Percentiles rank a stretch among this genome's conserved stretches.
Conservation (phyloP, 2,329 filamentous ascomycete species). For the Ophiostoma piceae region DNA sequence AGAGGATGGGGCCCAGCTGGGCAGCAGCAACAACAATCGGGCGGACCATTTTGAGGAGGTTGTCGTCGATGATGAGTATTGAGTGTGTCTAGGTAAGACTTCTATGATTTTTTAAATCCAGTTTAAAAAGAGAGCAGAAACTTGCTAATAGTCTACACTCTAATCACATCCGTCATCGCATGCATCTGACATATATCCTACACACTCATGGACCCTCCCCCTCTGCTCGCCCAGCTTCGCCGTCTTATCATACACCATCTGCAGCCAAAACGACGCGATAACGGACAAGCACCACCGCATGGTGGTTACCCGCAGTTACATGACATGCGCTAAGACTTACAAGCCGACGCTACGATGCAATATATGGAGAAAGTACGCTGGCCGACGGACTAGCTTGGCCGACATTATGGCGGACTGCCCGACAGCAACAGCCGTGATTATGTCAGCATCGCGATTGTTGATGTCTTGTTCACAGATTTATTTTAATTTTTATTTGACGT, state of each 20-base stretch:
- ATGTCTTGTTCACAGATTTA: background rate
- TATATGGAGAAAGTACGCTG: conserved; percentile 1
- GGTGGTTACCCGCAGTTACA: background rate
- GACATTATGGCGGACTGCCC: conserved; percentile 1
- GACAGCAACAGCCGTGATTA: background rate
- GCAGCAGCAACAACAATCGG: conserved; percentile 44
- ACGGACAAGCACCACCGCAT: background rate
- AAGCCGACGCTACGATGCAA: background rate
- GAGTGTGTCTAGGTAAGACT: background rate
- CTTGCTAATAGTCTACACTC: background rate
- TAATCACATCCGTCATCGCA: background rate
- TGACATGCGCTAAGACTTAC: background rate
- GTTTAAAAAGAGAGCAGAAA: no score
- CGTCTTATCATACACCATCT: conserved; percentile 4
- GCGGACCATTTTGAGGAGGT: conserved; percentile 20
- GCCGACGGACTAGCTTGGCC: conserved; percentile 12
- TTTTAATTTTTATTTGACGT: background rate
- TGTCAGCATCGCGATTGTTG: background rate
- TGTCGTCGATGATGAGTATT: background rate
- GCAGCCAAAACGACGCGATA: conserved; percentile 4
- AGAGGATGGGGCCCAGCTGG: conserved; percentile 47
- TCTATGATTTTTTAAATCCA: no score
- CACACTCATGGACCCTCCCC: background rate
- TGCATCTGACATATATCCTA: background rate
- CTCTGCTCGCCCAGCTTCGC: background rate